Evolutionary conservation across 345 rosid species (phyloP).

Genomic region (Brassica napus): Da-Ae NC_063446.1:6147001-6147500

Average conservation of each 20-base stretch:
- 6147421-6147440: neutral
- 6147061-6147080: too few relatives aligned
- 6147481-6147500: neutral
- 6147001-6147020: too few relatives aligned
- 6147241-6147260: neutral
- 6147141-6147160: constrained; percentile 1
- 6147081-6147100: neutral
- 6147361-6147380: neutral
- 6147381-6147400: neutral
- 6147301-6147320: neutral
- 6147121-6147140: constrained; percentile 1
- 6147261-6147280: neutral
- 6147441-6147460: neutral
- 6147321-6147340: neutral
- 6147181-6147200: neutral
- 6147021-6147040: too few relatives aligned
- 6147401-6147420: neutral
- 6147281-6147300: neutral
- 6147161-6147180: neutral
- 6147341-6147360: neutral
- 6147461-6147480: neutral
- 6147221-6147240: constrained; percentile 10
- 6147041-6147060: too few relatives aligned
- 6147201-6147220: neutral
- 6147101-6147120: constrained; percentile 14